Conservation (phyloP, 495 filamentous ascomycete species). For the Gamarada debralockiae region DNA sequence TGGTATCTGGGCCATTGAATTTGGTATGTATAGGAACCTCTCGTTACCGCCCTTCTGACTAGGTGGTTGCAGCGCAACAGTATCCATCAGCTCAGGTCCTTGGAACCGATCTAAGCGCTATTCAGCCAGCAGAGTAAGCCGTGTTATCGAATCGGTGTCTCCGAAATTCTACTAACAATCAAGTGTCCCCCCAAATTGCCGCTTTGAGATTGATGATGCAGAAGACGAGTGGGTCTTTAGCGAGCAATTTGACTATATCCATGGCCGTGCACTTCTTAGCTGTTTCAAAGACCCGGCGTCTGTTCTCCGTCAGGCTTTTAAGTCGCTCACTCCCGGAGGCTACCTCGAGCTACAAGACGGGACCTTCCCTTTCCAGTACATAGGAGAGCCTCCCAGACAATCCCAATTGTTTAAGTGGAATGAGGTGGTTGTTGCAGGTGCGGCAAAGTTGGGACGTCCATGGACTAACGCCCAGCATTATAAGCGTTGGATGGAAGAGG, state of each 20-base stretch:
- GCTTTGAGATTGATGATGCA: conserved; percentile 46
- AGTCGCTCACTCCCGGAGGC: conserved; percentile 37
- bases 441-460: conserved; percentile 4
- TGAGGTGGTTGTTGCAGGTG: conserved; percentile 29
- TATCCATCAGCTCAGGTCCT: conserved; percentile 22
- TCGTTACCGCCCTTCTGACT: not conserved
- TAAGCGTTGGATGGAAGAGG: conserved; percentile 39
- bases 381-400: conserved; percentile 31
- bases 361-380: conserved; percentile 19
- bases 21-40: conserved; percentile 14
- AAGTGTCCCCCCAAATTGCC: conserved; percentile 42
- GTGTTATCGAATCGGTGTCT: not conserved
- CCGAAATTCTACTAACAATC: not conserved
- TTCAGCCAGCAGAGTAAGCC: conserved; percentile 31
- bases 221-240: conserved; percentile 45
- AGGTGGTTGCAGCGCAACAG: not conserved
- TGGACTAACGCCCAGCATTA: conserved; percentile 13
- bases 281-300: conserved; percentile 25
- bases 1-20: conserved; percentile 32
- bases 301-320: conserved; percentile 24
- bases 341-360: conserved; percentile 45
- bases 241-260: conserved; percentile 44
- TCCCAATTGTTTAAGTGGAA: conserved; percentile 21
- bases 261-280: conserved; percentile 36
- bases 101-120: conserved; percentile 30